These are phyloP conservation scores for Blastobotrys ciferrii DNA, from an alignment of 1,139 yeast genomes.

Conservation along the genomic window DNA sequence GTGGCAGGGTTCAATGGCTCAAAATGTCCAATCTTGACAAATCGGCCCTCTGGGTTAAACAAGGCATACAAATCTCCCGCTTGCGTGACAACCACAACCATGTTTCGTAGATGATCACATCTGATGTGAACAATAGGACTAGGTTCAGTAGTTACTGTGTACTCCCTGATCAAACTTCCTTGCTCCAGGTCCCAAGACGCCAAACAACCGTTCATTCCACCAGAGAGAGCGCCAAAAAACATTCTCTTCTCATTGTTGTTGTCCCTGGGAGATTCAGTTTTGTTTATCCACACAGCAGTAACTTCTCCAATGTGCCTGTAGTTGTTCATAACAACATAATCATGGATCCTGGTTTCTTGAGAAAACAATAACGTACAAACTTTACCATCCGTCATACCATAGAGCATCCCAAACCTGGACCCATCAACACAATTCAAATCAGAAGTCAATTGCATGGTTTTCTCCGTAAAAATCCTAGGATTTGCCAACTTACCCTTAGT, in stretches of 20 bases:
- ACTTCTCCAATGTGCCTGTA: constrained; percentile 28
- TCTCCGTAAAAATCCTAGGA: constrained; percentile 31
- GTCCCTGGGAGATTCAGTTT: constrained; percentile 28
- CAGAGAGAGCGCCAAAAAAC: constrained; percentile 27
- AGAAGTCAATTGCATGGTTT: constrained; percentile 22
- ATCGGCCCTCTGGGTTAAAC: constrained; percentile 7
- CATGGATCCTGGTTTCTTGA: constrained; percentile 34
- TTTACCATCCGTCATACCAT: constrained; percentile 32
- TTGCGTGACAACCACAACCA: constrained; percentile 18
- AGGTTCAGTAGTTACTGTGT: constrained; percentile 18
- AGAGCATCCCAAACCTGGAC: constrained; percentile 35
- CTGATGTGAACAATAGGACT: constrained; percentile 24
- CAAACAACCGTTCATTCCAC: constrained; percentile 10
- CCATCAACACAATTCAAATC: constrained; percentile 30
- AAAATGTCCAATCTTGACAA: constrained; percentile 17
- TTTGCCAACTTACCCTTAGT: constrained; percentile 36
- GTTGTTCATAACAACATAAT: constrained; percentile 27
- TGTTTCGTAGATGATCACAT: constrained; percentile 26
- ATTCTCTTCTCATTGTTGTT: constrained; percentile 13
- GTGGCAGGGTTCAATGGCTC: constrained; percentile 3
- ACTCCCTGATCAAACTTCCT: constrained; percentile 10
- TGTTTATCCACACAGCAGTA: constrained; percentile 34
- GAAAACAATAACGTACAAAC: constrained; percentile 31
- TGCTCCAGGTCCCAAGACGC: constrained; percentile 23
- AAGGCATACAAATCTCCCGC: constrained; percentile 22